Base-by-base conservation (phyloP, 192 early-diverging fungal genomes). In the Coemansia sp. region DNA sequence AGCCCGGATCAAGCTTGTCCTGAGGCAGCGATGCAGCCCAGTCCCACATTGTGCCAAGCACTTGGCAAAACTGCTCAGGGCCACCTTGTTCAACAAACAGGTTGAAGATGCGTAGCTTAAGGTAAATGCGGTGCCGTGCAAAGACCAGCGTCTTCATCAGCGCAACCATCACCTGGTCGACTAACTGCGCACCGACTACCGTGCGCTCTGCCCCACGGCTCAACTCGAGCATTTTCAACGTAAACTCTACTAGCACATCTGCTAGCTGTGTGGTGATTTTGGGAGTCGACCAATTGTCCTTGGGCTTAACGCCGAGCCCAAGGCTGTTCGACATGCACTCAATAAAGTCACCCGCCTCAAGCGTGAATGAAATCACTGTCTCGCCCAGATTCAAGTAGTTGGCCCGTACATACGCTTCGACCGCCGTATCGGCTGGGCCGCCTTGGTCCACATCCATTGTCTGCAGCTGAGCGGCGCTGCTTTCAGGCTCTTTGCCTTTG, bases 271-370 rank as follows among this genome's bases (percentile, higher is more conserved):
- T 41, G 0, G 72, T 59, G 3, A 81, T 32, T 62, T 62, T 55
- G 49, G 18, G 47, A 10, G 24, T 19, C 50, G 51, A 56, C 48
- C 51, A 52, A n/a, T 25, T 54, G 30, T 53, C 59, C 16, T 49
- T 31, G 9, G 65, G 21, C 56, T 61, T 56, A 21, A 51, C 23
- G 0, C 41, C 62, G 24, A 81, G 66, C 7, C 69, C 60, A 6
- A 81, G 57, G 60, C 78, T 81, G 62, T 75, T 81, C 5, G 78
- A 81, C 41, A 74, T 67, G 56, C 72, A 71, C 73, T 81, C 78
- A 22, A 81, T 72, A 61, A 75, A 71, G 41, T 81, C 73, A 30
- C 73, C 73, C 0, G 69, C 51, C 65, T 75, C 68, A 9, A 75
- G 50, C 16, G 78, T 63, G 49, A 75, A 68, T 4, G 73, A 47